Evolutionary conservation across 1,284 basidiomycete genomes (phyloP).

Genomic region (Malassezia caprae): DNA sequence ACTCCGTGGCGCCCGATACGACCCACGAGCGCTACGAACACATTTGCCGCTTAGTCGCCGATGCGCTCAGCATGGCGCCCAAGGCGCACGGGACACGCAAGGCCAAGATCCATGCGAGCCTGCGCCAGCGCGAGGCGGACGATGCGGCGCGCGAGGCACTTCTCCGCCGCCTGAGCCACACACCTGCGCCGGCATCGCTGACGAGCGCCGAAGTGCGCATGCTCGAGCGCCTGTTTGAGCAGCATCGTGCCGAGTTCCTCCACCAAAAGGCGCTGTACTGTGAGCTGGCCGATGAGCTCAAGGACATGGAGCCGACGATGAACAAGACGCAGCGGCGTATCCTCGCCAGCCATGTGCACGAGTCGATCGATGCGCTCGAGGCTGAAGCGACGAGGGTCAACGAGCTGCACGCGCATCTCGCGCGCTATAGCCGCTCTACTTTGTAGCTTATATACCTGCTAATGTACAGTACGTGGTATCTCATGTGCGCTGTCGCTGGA

Average conservation of each 20-base stretch:
- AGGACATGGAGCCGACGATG: conserved; percentile 34
- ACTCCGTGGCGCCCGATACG: not conserved
- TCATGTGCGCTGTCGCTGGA: conserved; percentile 15
- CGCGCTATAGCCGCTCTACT: conserved; percentile 2
- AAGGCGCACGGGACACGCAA: conserved; percentile 4
- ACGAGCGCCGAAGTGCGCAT: conserved; percentile 3
- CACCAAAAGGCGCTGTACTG: conserved; percentile 38
- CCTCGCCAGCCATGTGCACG: conserved; percentile 37
- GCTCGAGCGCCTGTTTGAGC: conserved; percentile 19
- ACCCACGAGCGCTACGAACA: conserved; percentile 17
- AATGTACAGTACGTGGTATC: conserved; percentile 2
- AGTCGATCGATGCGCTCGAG: conserved; percentile 40
- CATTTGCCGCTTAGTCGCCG: conserved; percentile 15
- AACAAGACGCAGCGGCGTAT: conserved; percentile 25
- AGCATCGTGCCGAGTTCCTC: conserved; percentile 42
- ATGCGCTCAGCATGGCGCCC: conserved; percentile 6
- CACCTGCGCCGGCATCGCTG: not conserved
- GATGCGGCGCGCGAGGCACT: conserved; percentile 7
- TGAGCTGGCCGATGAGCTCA: conserved; percentile 45
- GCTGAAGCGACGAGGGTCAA: conserved; percentile 37
- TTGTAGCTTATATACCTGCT: not conserved
- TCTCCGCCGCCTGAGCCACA: conserved; percentile 5
- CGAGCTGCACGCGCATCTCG: conserved; percentile 15
- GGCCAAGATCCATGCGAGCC: conserved; percentile 3
- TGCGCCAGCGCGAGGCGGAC: conserved; percentile 13